Percentiles rank a stretch among this genome's conserved stretches.
Conservation (phyloP, 805 yeast genomes). For the Wickerhamiella bombiphila region DNA sequence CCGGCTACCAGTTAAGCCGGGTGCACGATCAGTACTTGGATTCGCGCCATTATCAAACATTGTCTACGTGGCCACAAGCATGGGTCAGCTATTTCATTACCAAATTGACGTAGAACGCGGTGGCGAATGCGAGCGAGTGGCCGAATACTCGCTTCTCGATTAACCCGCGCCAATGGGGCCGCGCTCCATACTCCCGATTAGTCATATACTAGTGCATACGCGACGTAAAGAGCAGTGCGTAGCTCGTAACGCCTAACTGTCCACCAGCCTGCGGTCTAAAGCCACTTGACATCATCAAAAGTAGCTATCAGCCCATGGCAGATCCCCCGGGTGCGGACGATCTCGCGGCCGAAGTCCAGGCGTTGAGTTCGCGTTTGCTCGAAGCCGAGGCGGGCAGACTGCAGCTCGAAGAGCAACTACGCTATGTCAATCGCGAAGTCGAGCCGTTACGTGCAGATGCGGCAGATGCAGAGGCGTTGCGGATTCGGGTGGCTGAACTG, state of each 20-base stretch:
- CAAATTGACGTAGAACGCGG: constrained; percentile 76
- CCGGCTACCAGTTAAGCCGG: constrained; percentile 40
- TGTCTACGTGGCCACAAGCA: constrained; percentile 52
- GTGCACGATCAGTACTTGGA: constrained; percentile 25
- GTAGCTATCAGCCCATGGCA: no score
- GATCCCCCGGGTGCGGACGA: no score
- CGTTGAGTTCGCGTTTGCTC: constrained; percentile 20
- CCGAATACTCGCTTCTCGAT: constrained; percentile 32
- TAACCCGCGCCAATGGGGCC: no score
- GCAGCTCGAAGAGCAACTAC: constrained; percentile 20
- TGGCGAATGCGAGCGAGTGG: constrained; percentile 74
- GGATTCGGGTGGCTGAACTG: constrained; percentile 25
- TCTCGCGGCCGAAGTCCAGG: neutral
- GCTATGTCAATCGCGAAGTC: constrained; percentile 15
- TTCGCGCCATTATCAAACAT: constrained; percentile 22
- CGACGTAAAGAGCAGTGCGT: no score
- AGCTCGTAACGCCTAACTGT: no score
- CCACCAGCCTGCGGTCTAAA: no score
- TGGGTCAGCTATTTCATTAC: constrained; percentile 70
- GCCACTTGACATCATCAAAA: no score
- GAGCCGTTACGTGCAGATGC: constrained; percentile 1
- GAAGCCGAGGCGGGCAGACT: constrained; percentile 21
- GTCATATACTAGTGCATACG: no score
- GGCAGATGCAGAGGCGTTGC: constrained; percentile 11
- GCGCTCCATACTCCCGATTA: no score